Evolutionary conservation across 768 basidiomycete genomes (phyloP).

Genomic region (Kwoniella sp.): DNA sequence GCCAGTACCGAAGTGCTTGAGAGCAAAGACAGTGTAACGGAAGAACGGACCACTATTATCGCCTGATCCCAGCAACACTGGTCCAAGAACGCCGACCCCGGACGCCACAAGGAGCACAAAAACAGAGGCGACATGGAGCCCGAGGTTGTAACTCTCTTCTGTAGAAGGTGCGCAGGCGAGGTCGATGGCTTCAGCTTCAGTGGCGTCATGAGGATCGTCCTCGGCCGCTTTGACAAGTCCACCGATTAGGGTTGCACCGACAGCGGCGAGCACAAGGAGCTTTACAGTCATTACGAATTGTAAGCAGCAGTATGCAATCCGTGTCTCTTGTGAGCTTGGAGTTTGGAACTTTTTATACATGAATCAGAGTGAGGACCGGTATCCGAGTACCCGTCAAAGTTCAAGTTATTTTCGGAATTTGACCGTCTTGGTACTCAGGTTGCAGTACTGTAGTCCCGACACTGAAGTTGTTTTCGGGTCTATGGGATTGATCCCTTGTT

Average conservation of each 20-base stretch:
- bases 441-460: too few species aligned
- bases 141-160: slow-evolving; percentile 4
- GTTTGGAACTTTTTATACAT: slow-evolving; percentile 1
- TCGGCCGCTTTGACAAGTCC: slow-evolving; percentile 2
- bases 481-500: too few species aligned
- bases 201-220: not conserved
- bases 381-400: not conserved
- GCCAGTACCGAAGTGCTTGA: slow-evolving; percentile 18
- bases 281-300: not conserved
- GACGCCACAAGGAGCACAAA: slow-evolving; percentile 13
- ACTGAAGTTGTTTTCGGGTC: too few species aligned
- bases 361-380: not conserved
- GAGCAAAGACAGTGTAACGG: slow-evolving; percentile 1
- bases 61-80: slow-evolving; percentile 10
- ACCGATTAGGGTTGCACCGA: not conserved
- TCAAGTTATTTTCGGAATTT: slow-evolving; percentile 3
- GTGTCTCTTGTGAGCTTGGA: not conserved
- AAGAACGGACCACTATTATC: not conserved
- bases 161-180: slow-evolving; percentile 5
- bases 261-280: not conserved
- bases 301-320: not conserved
- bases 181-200: not conserved
- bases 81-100: slow-evolving; percentile 8
- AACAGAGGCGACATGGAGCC: slow-evolving; percentile 12
- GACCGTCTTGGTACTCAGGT: slow-evolving; percentile 17